These are phyloP conservation scores for Chrysosporium keratinophilum DNA, from an alignment of 2,329 filamentous ascomycete species.

Conservation along the genomic window DNA sequence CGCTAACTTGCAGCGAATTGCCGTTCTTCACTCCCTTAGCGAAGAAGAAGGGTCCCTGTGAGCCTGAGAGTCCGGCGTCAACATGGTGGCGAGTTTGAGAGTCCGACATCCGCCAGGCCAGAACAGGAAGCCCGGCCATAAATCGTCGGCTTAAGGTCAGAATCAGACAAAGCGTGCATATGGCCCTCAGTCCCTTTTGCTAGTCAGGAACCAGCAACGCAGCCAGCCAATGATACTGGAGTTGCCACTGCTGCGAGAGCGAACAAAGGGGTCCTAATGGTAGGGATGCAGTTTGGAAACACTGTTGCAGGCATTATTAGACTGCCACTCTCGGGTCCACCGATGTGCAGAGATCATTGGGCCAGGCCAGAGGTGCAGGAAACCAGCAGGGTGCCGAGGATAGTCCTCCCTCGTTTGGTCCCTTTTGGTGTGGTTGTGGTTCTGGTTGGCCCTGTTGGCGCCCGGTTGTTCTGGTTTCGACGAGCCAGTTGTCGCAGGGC, in stretches of 20 bases:
- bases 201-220: slow-evolving; percentile 8
- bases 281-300: background rate
- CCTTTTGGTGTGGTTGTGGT: background rate
- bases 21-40: background rate
- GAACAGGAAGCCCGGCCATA: background rate
- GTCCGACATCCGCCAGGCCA: background rate
- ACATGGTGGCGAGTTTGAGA: slow-evolving; percentile 10
- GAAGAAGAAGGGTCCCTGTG: background rate
- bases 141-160: slow-evolving; percentile 4
- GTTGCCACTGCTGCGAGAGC: background rate
- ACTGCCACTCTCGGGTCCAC: background rate
- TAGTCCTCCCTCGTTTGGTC: too few species aligned
- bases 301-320: background rate
- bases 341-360: background rate
- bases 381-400: background rate
- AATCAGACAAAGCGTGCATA: background rate
- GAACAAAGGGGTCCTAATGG: background rate
- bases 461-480: slow-evolving; percentile 3
- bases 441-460: background rate
- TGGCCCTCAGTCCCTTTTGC: background rate
- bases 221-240: background rate
- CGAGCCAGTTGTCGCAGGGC: background rate
- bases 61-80: background rate
- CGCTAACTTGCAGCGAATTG: slow-evolving; percentile 3
- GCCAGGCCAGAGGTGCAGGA: background rate